Evolutionary conservation across 2,329 filamentous ascomycete genomes (phyloP).

Genomic region (Fusarium napiforme): DNA sequence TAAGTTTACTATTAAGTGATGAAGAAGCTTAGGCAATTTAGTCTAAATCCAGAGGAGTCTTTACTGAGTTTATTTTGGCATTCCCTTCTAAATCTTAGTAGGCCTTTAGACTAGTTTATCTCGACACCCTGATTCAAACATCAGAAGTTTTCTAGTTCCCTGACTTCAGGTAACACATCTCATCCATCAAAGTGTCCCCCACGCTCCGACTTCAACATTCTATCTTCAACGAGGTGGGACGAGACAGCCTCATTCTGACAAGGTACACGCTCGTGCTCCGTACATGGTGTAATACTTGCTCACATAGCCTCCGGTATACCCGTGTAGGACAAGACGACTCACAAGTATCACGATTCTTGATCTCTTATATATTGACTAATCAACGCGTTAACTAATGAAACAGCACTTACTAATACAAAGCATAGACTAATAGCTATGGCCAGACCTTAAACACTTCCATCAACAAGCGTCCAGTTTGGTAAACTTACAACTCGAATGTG

Average conservation of each 20-base stretch:
- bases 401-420: background rate
- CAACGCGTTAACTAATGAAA: background rate
- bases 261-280: background rate
- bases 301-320: background rate
- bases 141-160: background rate
- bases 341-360: background rate
- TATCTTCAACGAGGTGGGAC: background rate
- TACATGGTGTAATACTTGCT: background rate
- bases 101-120: background rate
- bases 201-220: background rate
- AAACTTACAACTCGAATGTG: background rate
- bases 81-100: background rate
- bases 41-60: too few relatives aligned
- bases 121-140: background rate
- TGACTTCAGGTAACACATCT: background rate
- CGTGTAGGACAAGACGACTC: background rate
- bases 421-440: background rate
- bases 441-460: background rate
- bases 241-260: background rate
- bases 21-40: too few relatives aligned
- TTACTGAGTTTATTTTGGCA: too few relatives aligned
- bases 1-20: too few relatives aligned
- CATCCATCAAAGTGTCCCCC: background rate
- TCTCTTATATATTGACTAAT: background rate
- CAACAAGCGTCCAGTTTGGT: background rate